Base-by-base conservation (phyloP, 2,329 filamentous ascomycete species). In the Nemania sp. region DNA sequence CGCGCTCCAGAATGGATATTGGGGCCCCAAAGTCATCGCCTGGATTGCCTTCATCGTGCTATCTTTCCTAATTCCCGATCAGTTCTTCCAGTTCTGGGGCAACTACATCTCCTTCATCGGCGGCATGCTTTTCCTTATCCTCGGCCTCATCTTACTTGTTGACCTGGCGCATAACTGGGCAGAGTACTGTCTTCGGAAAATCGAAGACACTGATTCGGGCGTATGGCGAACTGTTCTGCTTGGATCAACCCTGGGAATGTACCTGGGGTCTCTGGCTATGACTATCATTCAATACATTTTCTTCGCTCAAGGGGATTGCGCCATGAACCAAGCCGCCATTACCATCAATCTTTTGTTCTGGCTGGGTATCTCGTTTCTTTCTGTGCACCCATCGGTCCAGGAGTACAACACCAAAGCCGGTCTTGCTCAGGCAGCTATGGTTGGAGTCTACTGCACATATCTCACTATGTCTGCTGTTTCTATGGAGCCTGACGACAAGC, bases 151-250 rank as follows among this genome's bases (percentile, higher is more conserved):
- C 61, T 88, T 99, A 18, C 85, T 99, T 22, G 95, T 99, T 60
- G 96, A 99, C 75, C 87, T 99, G 68, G 96, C 96, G 3, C 96
- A 99, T 79, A 94, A 92, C 53, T 99, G 96, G 94, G 96, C 96
- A 35, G 96, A 99, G 80, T 94, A 97, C 78, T 99, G 96, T 81
- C 88, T 98, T 63, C 90, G 91, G 72, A 93, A 97, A 83, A 98
- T 99, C 70, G 95, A 99, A 76, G 89, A 93, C 41, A 92, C 89
- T 53, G 94, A 98, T 77, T 97, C 94, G 5, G 87, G 87, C 47
- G 78, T 92, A 26, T 99, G 96, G 96, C 90, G 94, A 69, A 88
- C 89, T 29, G 84, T 98, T 65, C 87, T 99, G 59, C 94, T 99
- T 73, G 94, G 94, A 51, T 97, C 94, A 7, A 98, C 96, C 0